Conservation (phyloP, 106 monocot species). For the Amphibolis antarctica region DNA sequence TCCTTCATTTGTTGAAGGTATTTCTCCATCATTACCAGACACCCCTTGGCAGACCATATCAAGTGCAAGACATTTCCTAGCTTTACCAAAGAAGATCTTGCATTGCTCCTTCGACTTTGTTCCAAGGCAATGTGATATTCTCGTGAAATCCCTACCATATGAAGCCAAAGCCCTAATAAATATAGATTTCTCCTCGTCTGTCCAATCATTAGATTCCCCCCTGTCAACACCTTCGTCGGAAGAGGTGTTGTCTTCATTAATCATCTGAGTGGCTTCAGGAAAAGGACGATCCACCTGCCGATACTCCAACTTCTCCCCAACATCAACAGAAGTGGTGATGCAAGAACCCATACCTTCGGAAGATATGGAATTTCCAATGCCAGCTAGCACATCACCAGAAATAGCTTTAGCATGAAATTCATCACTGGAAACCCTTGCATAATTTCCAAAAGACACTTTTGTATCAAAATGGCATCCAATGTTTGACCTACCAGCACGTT, state of each 20-base stretch:
- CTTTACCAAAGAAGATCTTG: slow-evolving; percentile 87
- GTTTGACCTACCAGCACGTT: slow-evolving; percentile 10
- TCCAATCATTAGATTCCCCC: slow-evolving; percentile 58
- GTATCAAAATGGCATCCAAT: slow-evolving; percentile 6
- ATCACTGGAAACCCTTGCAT: slow-evolving; percentile 6
- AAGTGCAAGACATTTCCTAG: slow-evolving; percentile 67
- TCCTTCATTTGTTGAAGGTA: slow-evolving; percentile 35
- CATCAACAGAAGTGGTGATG: slow-evolving; percentile 6
- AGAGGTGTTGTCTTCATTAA: slow-evolving; percentile 51
- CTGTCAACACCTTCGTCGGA: slow-evolving; percentile 60
- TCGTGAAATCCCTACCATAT: slow-evolving; percentile 67
- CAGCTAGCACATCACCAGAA: slow-evolving; percentile 37
- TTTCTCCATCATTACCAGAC: slow-evolving; percentile 11
- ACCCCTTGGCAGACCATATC: slow-evolving; percentile 30
- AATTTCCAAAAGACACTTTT: slow-evolving; percentile 13
- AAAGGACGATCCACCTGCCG: slow-evolving; percentile 8
- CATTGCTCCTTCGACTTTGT: slow-evolving; percentile 76
- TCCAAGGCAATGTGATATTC: slow-evolving; percentile 43
- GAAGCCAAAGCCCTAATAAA: slow-evolving; percentile 50
- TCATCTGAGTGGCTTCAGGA: slow-evolving; percentile 20
- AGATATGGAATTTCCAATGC: slow-evolving; percentile 1
- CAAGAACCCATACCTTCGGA: slow-evolving; percentile 44
- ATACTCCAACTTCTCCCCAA: slow-evolving; percentile 27
- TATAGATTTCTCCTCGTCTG: slow-evolving; percentile 62
- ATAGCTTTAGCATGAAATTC: slow-evolving; percentile 31